Percentiles rank a stretch among this genome's conserved stretches.
These are phyloP conservation scores for Dendrocalamus sinicus DNA, from an alignment of 176 grass and related monocot genomes.

Conservation along the genomic window DNA sequence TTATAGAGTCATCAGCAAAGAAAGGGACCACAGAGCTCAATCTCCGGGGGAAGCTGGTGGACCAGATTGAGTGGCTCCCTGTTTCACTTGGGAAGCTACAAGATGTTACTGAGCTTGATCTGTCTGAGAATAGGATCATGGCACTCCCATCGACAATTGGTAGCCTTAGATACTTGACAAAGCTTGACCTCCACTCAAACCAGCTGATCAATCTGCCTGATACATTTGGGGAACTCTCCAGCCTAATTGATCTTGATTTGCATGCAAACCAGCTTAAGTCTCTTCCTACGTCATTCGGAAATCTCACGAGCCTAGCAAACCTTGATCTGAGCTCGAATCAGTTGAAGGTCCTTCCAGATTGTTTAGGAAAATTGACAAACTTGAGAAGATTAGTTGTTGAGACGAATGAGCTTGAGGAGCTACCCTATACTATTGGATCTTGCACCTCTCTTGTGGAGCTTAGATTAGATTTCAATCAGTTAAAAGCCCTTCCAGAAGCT, in stretches of 20 bases:
- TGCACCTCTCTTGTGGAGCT: slow-evolving; percentile 78
- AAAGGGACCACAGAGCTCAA: slow-evolving; percentile 67
- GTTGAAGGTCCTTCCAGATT: slow-evolving; percentile 71
- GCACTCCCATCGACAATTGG: slow-evolving; percentile 81
- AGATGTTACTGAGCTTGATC: slow-evolving; percentile 75
- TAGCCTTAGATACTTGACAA: slow-evolving; percentile 76
- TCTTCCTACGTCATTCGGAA: slow-evolving; percentile 82
- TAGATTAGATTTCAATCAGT: slow-evolving; percentile 89
- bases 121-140: slow-evolving; percentile 92
- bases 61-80: slow-evolving; percentile 97
- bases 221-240: slow-evolving; percentile 86
- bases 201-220: slow-evolving; percentile 88
- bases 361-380: slow-evolving; percentile 72
- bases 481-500: slow-evolving; percentile 95
- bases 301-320: slow-evolving; percentile 63
- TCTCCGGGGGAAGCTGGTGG: slow-evolving; percentile 81
- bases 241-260: slow-evolving; percentile 78
- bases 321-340: slow-evolving; percentile 89
- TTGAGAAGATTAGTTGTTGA: slow-evolving; percentile 84
- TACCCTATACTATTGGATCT: slow-evolving; percentile 93
- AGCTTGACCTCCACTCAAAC: slow-evolving; percentile 94
- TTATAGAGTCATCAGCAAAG: slow-evolving; percentile 91
- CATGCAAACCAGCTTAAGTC: slow-evolving; percentile 78
- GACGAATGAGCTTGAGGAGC: slow-evolving; percentile 91
- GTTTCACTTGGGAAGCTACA: slow-evolving; percentile 91